Evolutionary conservation across 371 early-diverging fungal genomes (phyloP).

Genomic region (Coemansia sp.): DNA sequence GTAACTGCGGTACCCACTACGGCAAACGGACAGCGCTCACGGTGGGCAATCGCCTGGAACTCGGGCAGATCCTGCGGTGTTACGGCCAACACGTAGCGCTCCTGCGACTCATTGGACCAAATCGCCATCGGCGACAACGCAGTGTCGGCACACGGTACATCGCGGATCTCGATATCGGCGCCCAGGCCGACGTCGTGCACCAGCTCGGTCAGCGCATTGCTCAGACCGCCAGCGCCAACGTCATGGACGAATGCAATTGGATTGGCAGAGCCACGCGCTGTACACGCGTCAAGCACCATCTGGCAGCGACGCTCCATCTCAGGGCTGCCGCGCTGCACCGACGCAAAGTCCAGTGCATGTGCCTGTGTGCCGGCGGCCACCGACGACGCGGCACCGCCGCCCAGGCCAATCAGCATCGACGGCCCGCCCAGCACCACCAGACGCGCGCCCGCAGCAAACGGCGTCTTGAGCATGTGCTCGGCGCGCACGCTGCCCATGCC

Average conservation of each 20-base stretch:
- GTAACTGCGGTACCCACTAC: slow-evolving; percentile 88
- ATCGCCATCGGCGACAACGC: slow-evolving; percentile 97
- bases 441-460: slow-evolving; percentile 77
- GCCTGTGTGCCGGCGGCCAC: slow-evolving; percentile 86
- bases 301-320: slow-evolving; percentile 98
- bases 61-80: slow-evolving; percentile 59
- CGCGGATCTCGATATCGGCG: slow-evolving; percentile 85
- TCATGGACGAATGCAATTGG: slow-evolving; percentile 94
- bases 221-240: slow-evolving; percentile 97
- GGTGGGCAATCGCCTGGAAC: slow-evolving; percentile 76
- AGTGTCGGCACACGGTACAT: slow-evolving; percentile 85
- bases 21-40: slow-evolving; percentile 93
- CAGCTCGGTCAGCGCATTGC: slow-evolving; percentile 95
- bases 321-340: slow-evolving; percentile 97
- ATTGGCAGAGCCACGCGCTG: slow-evolving; percentile 69
- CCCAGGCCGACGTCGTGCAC: slow-evolving; percentile 94
- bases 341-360: slow-evolving; percentile 92
- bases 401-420: slow-evolving; percentile 95
- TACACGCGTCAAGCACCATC: slow-evolving; percentile 94
- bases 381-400: slow-evolving; percentile 97
- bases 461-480: slow-evolving; percentile 80
- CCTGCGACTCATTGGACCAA: slow-evolving; percentile 99
- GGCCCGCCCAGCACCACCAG: slow-evolving; percentile 95
- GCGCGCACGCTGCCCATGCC: slow-evolving; percentile 92
- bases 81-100: slow-evolving; percentile 93